A percentile compares a stretch with the other conserved stretches of the same genome.
These are phyloP conservation scores for Tausonia pullulans DNA, from an alignment of 1,284 basidiomycete genomes.

Conservation along the genomic window DNA sequence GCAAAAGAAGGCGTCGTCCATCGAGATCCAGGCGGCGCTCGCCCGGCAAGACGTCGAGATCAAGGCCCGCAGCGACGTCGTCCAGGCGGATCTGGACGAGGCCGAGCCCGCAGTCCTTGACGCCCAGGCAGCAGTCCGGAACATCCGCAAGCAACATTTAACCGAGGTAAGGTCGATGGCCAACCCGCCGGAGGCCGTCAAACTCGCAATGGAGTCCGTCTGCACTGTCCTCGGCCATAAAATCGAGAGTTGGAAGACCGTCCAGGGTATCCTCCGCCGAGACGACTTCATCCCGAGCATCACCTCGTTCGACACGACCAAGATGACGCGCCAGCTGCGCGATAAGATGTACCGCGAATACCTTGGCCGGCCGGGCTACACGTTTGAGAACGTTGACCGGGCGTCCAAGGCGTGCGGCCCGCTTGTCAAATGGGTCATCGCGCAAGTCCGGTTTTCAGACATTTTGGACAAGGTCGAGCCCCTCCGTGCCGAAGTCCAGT, in stretches of 20 bases:
- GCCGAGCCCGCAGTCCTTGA: conserved; percentile 96
- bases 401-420: conserved; percentile 97
- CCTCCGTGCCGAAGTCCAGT: conserved; percentile 87
- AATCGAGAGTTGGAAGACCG: conserved; percentile 87
- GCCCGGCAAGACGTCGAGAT: conserved; percentile 85
- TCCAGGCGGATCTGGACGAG: conserved; percentile 91
- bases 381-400: conserved; percentile 89
- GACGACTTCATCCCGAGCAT: conserved; percentile 97
- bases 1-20: conserved; percentile 91
- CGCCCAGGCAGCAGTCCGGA: conserved; percentile 88
- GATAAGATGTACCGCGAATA: conserved; percentile 92
- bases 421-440: conserved; percentile 95
- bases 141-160: conserved; percentile 92
- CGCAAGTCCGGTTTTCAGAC: conserved; percentile 94
- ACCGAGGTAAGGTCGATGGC: conserved; percentile 98
- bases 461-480: conserved; percentile 97
- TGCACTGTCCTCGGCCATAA: conserved; percentile 96
- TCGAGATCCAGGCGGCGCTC: conserved; percentile 87
- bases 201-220: conserved; percentile 97
- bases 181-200: conserved; percentile 95
- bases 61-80: conserved; percentile 71
- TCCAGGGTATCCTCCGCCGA: conserved; percentile 89
- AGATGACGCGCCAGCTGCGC: conserved; percentile 81
- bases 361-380: conserved; percentile 80
- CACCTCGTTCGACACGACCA: conserved; percentile 91